Evolutionary conservation across 768 basidiomycete species (phyloP).

Genomic region (Trametes sanguinea): DNA sequence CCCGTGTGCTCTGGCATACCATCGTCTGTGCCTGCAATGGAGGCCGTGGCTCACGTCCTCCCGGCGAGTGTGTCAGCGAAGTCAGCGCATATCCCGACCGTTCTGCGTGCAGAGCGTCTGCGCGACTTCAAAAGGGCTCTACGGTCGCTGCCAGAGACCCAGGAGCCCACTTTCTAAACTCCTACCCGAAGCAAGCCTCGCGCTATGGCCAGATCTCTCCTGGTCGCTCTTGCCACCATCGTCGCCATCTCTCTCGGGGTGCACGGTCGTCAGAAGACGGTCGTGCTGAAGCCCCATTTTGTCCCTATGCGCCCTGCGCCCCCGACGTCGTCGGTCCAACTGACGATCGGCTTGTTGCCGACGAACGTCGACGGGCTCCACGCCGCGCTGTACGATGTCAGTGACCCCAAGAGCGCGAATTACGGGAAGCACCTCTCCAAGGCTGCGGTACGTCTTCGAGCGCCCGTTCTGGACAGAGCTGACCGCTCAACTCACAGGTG

Average conservation of each 20-base stretch:
- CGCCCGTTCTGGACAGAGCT: not conserved
- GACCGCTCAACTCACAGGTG: conserved; percentile 1
- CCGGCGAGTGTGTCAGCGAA: no score
- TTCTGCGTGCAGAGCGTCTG: not conserved
- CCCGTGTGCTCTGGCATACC: not conserved
- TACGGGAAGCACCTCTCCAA: conserved; percentile 42
- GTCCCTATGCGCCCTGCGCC: not conserved
- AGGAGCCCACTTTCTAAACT: not conserved
- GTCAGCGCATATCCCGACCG: no score
- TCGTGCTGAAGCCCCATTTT: not conserved
- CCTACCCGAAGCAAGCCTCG: not conserved
- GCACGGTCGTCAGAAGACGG: conserved; percentile 1
- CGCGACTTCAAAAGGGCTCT: not conserved
- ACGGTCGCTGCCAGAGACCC: not conserved
- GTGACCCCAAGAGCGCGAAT: conserved; percentile 33
- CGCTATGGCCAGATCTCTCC: not conserved
- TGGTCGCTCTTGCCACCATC: not conserved
- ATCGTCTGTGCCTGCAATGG: not conserved
- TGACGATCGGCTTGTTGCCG: conserved; percentile 36
- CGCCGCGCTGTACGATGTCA: conserved; percentile 34
- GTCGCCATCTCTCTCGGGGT: not conserved
- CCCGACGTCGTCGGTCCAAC: conserved; percentile 25
- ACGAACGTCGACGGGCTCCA: conserved; percentile 37
- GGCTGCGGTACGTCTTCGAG: conserved; percentile 34
- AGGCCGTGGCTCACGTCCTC: not conserved